A percentile compares a stretch with the other conserved stretches of the same genome.
phyloP scores from a whole-genome alignment of 78 protist genomes.

The Paulinella micropora region DNA sequence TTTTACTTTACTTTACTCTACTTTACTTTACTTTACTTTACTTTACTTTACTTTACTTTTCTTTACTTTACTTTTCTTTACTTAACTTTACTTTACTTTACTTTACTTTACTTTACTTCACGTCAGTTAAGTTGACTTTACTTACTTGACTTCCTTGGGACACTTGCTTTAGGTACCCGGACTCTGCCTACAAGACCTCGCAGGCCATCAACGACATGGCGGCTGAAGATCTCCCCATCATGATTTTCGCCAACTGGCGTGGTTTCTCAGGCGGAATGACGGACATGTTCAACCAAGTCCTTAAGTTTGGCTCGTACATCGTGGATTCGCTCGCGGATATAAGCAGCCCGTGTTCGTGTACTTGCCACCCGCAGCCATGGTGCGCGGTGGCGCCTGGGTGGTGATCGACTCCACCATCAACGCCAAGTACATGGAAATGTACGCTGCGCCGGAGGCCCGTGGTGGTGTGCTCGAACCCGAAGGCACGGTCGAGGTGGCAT shows the following conservation, averaged over 20 bases:
- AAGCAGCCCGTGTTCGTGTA: slow-evolving; percentile 77
- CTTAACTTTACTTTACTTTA: no score
- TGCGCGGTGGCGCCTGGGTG: slow-evolving; percentile 87
- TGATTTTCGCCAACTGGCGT: slow-evolving; percentile 93
- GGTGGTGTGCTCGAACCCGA: slow-evolving; percentile 89
- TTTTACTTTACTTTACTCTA: no score
- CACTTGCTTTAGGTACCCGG: slow-evolving; percentile 98
- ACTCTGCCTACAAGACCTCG: slow-evolving; percentile 86
- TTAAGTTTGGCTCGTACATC: slow-evolving; percentile 88
- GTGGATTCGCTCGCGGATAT: slow-evolving; percentile 77
- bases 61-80: no score
- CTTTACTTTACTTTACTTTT: no score
- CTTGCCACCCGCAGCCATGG: slow-evolving; percentile 76
- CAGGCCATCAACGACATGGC: slow-evolving; percentile 76
- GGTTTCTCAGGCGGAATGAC: slow-evolving; percentile 90
- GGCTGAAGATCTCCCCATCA: slow-evolving; percentile 37
- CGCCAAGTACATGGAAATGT: slow-evolving; percentile 76
- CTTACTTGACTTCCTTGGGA: no score
- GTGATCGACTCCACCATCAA: slow-evolving; percentile 86
- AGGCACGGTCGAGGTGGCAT: no score
- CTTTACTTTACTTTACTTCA: no score
- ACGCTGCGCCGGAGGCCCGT: slow-evolving; percentile 57
- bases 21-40: no score
- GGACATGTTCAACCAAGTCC: slow-evolving; percentile 89
- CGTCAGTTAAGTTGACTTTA: no score